These are phyloP conservation scores for Entophlyctis helioformis DNA, from an alignment of 192 early-diverging fungal genomes.

Conservation along the genomic window DNA sequence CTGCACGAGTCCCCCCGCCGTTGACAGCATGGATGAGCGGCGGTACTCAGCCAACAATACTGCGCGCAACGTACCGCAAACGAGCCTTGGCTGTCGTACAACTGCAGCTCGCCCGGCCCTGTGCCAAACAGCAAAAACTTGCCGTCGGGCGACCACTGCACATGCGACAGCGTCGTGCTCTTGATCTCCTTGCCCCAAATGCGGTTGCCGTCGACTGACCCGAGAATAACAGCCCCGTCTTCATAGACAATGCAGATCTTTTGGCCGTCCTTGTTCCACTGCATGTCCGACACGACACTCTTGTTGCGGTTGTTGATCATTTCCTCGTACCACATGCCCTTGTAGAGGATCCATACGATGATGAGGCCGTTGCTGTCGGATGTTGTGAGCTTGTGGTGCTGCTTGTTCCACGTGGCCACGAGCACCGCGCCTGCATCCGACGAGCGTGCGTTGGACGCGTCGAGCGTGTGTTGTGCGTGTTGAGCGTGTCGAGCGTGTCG, in stretches of 20 bases:
- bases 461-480: no score
- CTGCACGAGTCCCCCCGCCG: no score
- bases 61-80: conserved; percentile 22
- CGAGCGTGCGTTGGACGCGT: no score
- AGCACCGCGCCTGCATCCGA: conserved; percentile 31
- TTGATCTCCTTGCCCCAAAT: conserved; percentile 51
- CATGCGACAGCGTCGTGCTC: conserved; percentile 20
- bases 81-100: conserved; percentile 37
- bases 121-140: conserved; percentile 45
- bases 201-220: conserved; percentile 48
- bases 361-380: conserved; percentile 48
- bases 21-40: neutral
- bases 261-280: conserved; percentile 41
- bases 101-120: conserved; percentile 30
- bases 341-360: conserved; percentile 56
- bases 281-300: conserved; percentile 45
- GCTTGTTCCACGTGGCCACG: conserved; percentile 42
- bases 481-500: no score
- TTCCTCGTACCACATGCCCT: conserved; percentile 55
- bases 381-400: conserved; percentile 44
- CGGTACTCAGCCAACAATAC: neutral
- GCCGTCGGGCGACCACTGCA: conserved; percentile 47
- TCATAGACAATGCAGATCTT: conserved; percentile 49
- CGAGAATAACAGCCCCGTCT: conserved; percentile 55
- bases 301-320: conserved; percentile 60